These are phyloP conservation scores for Tylopilus intermedius DNA, from an alignment of 768 basidiomycete species.

Conservation along the genomic window DNA sequence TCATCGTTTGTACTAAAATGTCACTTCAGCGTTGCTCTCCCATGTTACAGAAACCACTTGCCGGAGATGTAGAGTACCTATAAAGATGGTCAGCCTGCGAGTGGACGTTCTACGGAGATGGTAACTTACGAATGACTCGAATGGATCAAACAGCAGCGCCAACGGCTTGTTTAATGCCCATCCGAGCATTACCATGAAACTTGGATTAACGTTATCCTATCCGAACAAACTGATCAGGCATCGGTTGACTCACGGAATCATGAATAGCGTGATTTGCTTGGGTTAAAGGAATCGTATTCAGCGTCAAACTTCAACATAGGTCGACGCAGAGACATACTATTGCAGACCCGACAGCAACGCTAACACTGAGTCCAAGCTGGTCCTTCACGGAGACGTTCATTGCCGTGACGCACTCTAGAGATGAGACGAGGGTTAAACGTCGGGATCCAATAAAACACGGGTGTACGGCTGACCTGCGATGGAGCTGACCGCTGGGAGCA, in stretches of 20 bases:
- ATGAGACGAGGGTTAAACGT: neutral
- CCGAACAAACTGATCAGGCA: neutral
- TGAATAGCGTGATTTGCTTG: constrained; percentile 79
- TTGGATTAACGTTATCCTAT: constrained; percentile 24
- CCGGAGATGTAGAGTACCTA: constrained; percentile 37
- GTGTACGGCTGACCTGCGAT: constrained; percentile 54
- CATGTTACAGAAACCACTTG: constrained; percentile 33
- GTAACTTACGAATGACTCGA: constrained; percentile 63
- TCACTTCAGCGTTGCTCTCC: constrained; percentile 11
- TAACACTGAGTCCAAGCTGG: constrained; percentile 77
- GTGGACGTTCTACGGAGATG: neutral
- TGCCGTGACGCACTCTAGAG: constrained; percentile 77
- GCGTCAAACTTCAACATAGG: neutral
- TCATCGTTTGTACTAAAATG: constrained; percentile 69
- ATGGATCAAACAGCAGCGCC: constrained; percentile 83
- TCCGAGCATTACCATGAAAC: constrained; percentile 67
- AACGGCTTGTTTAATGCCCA: constrained; percentile 82
- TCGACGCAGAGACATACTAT: constrained; percentile 44
- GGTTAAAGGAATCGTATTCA: neutral
- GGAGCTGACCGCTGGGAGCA: constrained; percentile 80
- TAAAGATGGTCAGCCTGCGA: constrained; percentile 8
- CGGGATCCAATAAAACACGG: neutral
- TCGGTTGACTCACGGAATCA: constrained; percentile 61
- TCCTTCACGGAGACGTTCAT: constrained; percentile 85
- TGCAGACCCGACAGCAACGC: constrained; percentile 77